phyloP scores from a whole-genome alignment of 768 basidiomycete genomes.

The Cystofilobasidium ferigula region DNA sequence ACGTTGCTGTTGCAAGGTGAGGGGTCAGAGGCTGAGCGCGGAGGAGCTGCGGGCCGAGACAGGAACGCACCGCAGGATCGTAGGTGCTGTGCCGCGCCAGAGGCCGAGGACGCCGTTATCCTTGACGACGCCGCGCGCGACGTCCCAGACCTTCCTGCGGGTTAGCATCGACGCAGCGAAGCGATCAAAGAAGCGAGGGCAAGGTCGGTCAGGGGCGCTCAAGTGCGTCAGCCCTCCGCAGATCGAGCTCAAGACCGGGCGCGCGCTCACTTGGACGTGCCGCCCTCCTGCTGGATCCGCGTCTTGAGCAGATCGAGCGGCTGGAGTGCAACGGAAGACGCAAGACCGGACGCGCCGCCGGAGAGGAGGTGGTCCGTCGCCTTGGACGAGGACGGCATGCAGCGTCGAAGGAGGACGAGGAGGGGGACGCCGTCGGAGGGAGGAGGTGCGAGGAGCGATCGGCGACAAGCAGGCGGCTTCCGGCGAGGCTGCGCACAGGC shows the following conservation, averaged over 20 bases:
- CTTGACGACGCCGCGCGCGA: constrained; percentile 45
- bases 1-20: constrained; percentile 54
- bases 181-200: background rate
- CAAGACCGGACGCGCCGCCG: constrained; percentile 24
- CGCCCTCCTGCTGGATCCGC: constrained; percentile 24
- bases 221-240: background rate
- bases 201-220: background rate
- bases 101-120: constrained; percentile 59
- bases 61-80: constrained; percentile 52
- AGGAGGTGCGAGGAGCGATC: no score
- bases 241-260: background rate
- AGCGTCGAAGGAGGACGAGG: background rate
- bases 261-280: constrained; percentile 19
- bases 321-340: constrained; percentile 16
- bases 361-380: constrained; percentile 24
- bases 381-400: no score
- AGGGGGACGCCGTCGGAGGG: no score
- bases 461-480: no score
- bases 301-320: constrained; percentile 27
- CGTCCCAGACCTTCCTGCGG: constrained; percentile 27
- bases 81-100: constrained; percentile 80
- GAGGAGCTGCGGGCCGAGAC: background rate
- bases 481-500: no score
- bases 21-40: constrained; percentile 1
- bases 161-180: background rate